Percentiles rank a stretch among this genome's conserved stretches.
Conservation (phyloP, 129 eudicot species). For the Pittosporum tobira region DNA sequence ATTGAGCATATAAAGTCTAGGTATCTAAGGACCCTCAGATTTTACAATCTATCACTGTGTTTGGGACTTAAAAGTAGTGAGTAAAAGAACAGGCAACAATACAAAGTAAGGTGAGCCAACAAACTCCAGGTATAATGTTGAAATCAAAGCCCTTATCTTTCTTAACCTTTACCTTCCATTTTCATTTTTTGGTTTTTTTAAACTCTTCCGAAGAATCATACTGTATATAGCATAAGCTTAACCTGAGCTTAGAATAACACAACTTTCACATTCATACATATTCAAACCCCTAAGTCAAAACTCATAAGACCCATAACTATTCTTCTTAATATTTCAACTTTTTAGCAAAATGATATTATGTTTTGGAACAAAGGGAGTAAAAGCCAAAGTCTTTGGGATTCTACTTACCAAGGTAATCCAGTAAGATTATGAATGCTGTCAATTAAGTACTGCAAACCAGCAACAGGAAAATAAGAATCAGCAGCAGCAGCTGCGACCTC, state of each 20-base stretch:
- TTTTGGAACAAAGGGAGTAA: background rate
- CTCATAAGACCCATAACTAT: background rate
- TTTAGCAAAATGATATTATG: too few species aligned
- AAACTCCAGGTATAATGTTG: background rate
- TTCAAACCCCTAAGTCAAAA: background rate
- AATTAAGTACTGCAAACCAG: constrained; percentile 65
- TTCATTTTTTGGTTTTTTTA: background rate
- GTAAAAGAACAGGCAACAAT: too few species aligned
- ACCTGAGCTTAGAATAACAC: background rate
- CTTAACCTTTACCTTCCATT: background rate
- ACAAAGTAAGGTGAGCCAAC: too few species aligned
- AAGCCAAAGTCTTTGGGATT: background rate
- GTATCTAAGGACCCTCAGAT: too few species aligned
- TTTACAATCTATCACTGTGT: too few species aligned
- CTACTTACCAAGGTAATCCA: constrained; percentile 56
- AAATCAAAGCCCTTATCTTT: background rate
- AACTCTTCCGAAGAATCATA: background rate
- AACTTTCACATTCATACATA: background rate
- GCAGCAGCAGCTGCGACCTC: constrained; percentile 84
- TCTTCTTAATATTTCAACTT: too few species aligned
- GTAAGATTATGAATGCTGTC: constrained; percentile 54
- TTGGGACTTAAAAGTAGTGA: too few species aligned
- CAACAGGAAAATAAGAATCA: constrained; percentile 67
- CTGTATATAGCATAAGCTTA: background rate
- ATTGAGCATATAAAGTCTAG: too few species aligned